Conservation (phyloP, 129 eudicot species). For the Lactuca saligna region DNA sequence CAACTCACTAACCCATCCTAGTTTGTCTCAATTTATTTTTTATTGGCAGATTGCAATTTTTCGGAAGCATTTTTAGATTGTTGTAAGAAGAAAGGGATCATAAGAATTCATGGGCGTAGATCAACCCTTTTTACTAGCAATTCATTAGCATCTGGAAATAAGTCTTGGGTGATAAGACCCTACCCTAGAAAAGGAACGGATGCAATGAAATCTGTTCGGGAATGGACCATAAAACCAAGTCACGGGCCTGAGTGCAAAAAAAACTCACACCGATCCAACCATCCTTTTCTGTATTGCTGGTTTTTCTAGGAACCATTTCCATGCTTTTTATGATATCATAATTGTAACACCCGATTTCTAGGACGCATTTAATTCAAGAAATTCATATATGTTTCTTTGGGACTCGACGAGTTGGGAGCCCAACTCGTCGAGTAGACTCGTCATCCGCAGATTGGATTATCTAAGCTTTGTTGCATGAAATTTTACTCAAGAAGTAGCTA, state of each 20-base stretch:
- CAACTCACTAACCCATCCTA: background rate
- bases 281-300: constrained; percentile 66
- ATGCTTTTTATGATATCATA: constrained; percentile 53
- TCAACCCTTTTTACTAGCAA: constrained; percentile 39
- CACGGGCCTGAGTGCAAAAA: constrained; percentile 36
- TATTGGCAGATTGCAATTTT: constrained; percentile 38
- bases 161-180: constrained; percentile 51
- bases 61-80: constrained; percentile 51
- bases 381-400: too few species aligned
- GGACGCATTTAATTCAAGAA: too few species aligned
- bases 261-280: constrained; percentile 38
- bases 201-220: constrained; percentile 30
- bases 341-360: too few species aligned
- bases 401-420: too few species aligned
- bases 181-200: constrained; percentile 53
- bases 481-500: too few species aligned
- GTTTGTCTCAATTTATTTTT: background rate
- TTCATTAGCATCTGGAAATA: constrained; percentile 17
- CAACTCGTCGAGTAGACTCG: too few species aligned
- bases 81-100: constrained; percentile 55
- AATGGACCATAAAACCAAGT: constrained; percentile 46
- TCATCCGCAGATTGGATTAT: too few species aligned
- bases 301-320: constrained; percentile 63
- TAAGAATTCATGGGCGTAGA: constrained; percentile 47
- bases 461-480: too few species aligned